Evolutionary conservation across 331 rosid genomes (phyloP).

Genomic region (Malus hybrid): DNA sequence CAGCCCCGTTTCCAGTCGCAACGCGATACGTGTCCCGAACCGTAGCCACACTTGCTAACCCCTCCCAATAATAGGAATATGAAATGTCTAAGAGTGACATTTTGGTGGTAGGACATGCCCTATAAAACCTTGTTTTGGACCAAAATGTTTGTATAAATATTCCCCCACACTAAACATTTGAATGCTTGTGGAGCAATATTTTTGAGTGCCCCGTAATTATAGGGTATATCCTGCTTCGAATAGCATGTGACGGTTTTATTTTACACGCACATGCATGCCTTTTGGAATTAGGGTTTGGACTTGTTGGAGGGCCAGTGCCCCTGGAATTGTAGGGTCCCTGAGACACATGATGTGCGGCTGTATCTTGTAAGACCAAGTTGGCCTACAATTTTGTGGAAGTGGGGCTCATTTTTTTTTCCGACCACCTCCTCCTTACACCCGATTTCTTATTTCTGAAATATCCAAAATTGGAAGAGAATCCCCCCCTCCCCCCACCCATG

Average conservation of each 20-base stretch:
- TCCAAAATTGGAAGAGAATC: neutral
- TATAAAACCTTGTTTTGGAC: neutral
- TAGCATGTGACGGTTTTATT: conserved; percentile 5
- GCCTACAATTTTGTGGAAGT: neutral
- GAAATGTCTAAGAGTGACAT: neutral
- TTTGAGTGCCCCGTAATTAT: neutral
- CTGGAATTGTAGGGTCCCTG: conserved; percentile 31
- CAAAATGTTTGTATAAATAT: neutral
- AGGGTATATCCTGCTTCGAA: conserved; percentile 8
- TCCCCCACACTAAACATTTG: neutral
- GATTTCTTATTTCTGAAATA: conserved; percentile 10
- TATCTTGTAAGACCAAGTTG: conserved; percentile 14
- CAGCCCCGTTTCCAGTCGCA: neutral
- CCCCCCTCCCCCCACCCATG: neutral
- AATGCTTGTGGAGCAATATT: neutral
- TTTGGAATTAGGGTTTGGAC: neutral
- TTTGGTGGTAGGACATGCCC: conserved; percentile 9
- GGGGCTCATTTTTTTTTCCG: neutral
- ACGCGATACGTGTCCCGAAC: conserved; percentile 17
- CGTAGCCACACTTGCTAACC: conserved; percentile 33
- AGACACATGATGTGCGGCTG: conserved; percentile 29
- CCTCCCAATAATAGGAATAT: neutral
- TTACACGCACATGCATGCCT: conserved; percentile 24
- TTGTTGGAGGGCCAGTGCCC: conserved; percentile 24
- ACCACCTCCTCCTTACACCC: neutral